Conservation (phyloP, 495 filamentous ascomycete species). For the Penicillium nucicola region DNA sequence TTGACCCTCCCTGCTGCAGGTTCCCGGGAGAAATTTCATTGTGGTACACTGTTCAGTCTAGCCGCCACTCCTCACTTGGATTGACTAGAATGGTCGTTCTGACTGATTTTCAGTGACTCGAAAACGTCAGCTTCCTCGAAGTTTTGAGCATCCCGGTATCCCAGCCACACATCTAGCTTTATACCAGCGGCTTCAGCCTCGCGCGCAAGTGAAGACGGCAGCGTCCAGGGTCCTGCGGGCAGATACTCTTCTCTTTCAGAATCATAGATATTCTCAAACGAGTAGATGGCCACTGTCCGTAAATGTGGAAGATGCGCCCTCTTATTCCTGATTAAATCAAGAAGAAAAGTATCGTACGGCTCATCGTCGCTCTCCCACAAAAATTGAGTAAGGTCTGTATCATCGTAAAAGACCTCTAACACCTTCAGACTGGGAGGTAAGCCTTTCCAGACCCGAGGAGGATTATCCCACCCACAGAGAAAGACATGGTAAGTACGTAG, state of each 20-base stretch:
- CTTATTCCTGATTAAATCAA: neutral
- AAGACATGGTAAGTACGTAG: conserved; percentile 17
- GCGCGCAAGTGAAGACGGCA: neutral
- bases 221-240: neutral
- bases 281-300: neutral
- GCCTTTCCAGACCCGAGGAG: conserved; percentile 3
- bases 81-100: no score
- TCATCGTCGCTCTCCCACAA: neutral
- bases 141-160: neutral
- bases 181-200: neutral
- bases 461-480: conserved; percentile 9
- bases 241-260: neutral
- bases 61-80: no score
- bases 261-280: neutral
- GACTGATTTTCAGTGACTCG: conserved; percentile 2
- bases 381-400: conserved; percentile 3
- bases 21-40: no score
- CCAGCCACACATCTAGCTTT: neutral
- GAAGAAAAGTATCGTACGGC: neutral
- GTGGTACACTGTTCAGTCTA: no score
- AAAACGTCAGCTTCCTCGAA: conserved; percentile 1
- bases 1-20: no score
- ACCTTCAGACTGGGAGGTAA: conserved; percentile 12
- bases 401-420: conserved; percentile 18
- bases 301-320: neutral